Percentiles rank a stretch among this genome's conserved stretches.
phyloP scores from a whole-genome alignment of 495 filamentous ascomycete genomes.

The Aspergillus baeticus region DNA sequence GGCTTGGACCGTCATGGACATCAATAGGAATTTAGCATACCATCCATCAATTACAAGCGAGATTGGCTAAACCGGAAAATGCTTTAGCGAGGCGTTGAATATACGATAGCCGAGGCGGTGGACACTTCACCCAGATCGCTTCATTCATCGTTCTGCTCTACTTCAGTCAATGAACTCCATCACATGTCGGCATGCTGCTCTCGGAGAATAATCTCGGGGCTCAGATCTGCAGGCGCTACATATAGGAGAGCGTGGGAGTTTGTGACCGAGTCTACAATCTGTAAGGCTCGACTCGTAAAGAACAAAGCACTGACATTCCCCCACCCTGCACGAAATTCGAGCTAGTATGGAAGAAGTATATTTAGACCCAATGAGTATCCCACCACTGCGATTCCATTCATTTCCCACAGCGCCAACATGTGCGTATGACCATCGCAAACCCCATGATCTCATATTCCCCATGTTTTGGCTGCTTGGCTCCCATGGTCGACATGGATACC shows the following conservation, averaged over 20 bases:
- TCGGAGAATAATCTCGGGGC: neutral
- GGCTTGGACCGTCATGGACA: neutral
- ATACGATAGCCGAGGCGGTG: no score
- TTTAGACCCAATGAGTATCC: neutral
- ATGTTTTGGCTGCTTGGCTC: neutral
- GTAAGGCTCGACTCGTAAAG: no score
- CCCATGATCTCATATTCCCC: neutral
- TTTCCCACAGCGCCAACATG: neutral
- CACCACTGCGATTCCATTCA: neutral
- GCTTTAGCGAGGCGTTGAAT: no score
- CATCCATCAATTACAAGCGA: no score
- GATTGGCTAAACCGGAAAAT: no score
- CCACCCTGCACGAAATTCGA: slow-evolving; percentile 1
- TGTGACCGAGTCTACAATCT: no score
- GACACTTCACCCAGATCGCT: no score
- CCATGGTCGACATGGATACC: neutral
- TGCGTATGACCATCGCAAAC: neutral
- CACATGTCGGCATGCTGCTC: no score
- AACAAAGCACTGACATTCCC: neutral
- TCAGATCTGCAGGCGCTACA: neutral
- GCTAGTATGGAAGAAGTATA: neutral
- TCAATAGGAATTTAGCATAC: no score
- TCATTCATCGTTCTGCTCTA: no score
- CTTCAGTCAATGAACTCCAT: no score
- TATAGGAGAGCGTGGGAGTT: no score